Evolutionary conservation across 306 rosid genomes (phyloP).

Genomic region (Inga leiocalycina): DNA sequence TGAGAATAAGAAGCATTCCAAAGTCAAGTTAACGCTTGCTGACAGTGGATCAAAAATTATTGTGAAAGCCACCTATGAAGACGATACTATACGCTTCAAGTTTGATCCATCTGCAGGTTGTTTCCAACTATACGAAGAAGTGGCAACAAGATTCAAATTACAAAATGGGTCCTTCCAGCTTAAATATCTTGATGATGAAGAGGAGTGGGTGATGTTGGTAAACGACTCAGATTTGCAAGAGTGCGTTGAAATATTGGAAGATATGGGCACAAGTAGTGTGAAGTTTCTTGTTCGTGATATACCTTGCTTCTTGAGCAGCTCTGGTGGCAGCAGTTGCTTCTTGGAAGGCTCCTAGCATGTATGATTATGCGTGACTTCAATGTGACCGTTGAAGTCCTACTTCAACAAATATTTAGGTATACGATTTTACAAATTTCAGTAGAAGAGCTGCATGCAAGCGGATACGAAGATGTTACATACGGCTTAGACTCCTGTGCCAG

Average conservation of each 20-base stretch:
- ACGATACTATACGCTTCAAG: constrained; percentile 83
- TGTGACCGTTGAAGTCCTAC: constrained; percentile 24
- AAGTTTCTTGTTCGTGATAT: constrained; percentile 75
- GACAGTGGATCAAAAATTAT: constrained; percentile 60
- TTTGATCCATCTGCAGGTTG: constrained; percentile 71
- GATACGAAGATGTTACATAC: constrained; percentile 18
- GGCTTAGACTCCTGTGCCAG: constrained; percentile 14
- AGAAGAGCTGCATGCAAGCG: constrained; percentile 4
- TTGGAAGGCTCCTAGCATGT: constrained; percentile 41
- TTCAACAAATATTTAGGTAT: constrained; percentile 13
- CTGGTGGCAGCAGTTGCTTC: constrained; percentile 63
- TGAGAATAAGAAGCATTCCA: constrained; percentile 56
- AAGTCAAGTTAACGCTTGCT: constrained; percentile 39
- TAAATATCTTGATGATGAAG: constrained; percentile 86
- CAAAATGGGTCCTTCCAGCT: constrained; percentile 78
- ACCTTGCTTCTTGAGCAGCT: constrained; percentile 53
- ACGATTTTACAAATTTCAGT: background rate
- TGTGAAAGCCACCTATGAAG: constrained; percentile 78
- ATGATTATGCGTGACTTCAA: constrained; percentile 33
- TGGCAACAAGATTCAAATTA: constrained; percentile 73
- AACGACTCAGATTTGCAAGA: constrained; percentile 83
- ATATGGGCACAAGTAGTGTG: constrained; percentile 57
- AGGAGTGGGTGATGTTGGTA: constrained; percentile 94
- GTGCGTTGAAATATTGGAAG: constrained; percentile 75
- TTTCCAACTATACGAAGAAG: constrained; percentile 73